These are phyloP conservation scores for Kurtzmaniella quercitrusa DNA, from an alignment of 1,139 yeast genomes.

Conservation along the genomic window DNA sequence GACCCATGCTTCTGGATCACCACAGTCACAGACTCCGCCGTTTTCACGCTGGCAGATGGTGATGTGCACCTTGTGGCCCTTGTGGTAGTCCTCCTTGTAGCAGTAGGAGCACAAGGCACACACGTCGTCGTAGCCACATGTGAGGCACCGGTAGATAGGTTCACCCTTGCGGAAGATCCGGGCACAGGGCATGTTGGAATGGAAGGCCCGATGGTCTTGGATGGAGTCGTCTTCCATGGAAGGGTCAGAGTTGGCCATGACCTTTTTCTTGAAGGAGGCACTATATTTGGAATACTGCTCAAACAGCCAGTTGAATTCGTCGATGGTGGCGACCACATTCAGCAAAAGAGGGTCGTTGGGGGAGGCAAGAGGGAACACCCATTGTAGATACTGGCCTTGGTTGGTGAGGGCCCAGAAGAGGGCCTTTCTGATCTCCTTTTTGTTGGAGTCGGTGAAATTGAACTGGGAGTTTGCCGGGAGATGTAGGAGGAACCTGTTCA, in stretches of 20 bases:
- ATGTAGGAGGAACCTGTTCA: conserved; percentile 26
- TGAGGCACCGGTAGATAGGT: conserved; percentile 76
- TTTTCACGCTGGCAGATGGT: conserved; percentile 73
- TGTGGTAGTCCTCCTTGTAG: conserved; percentile 65
- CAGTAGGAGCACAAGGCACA: conserved; percentile 84
- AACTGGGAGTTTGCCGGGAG: conserved; percentile 33
- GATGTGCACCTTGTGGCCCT: conserved; percentile 71
- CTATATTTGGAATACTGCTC: conserved; percentile 23
- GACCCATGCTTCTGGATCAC: conserved; percentile 60
- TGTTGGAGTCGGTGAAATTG: conserved; percentile 28
- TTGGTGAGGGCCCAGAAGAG: conserved; percentile 49
- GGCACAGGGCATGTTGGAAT: conserved; percentile 73
- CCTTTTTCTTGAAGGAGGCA: conserved; percentile 6
- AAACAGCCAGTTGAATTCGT: conserved; percentile 30
- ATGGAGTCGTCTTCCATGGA: conserved; percentile 6
- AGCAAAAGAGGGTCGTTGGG: conserved; percentile 8
- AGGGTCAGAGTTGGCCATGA: conserved; percentile 14
- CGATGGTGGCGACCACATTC: conserved; percentile 10
- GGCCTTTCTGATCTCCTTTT: conserved; percentile 43
- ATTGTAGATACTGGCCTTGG: conserved; percentile 44
- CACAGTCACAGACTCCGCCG: conserved; percentile 80
- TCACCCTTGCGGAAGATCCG: conserved; percentile 78
- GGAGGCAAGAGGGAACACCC: conserved; percentile 45
- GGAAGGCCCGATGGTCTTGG: conserved; percentile 44
- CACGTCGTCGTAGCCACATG: conserved; percentile 83